A percentile compares a stretch with the other conserved stretches of the same genome.
Evolutionary conservation across 2,329 filamentous ascomycete species (phyloP).

Genomic region (Paecilomyces variotii): DNA sequence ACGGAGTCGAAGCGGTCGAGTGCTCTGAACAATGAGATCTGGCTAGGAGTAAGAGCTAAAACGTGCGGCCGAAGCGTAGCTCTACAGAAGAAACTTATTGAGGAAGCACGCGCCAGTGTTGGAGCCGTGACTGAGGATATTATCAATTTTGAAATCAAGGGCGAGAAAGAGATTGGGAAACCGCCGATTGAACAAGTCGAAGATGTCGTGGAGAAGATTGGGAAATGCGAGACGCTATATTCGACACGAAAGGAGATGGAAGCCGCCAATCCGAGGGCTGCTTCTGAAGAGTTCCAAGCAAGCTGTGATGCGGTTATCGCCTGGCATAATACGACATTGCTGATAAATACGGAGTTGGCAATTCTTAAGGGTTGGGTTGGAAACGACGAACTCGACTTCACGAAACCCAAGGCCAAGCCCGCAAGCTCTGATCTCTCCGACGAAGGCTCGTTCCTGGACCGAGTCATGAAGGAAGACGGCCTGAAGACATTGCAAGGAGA

Average conservation of each 20-base stretch:
- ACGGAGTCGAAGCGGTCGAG: slow-evolving; percentile 66
- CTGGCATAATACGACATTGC: slow-evolving; percentile 94
- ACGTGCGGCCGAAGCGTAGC: slow-evolving; percentile 75
- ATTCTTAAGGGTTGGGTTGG: slow-evolving; percentile 95
- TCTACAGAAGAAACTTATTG: slow-evolving; percentile 78
- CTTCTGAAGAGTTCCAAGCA: slow-evolving; percentile 67
- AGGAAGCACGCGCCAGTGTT: slow-evolving; percentile 68
- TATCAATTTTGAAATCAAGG: slow-evolving; percentile 88
- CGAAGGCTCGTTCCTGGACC: slow-evolving; percentile 87
- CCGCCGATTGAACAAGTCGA: slow-evolving; percentile 80
- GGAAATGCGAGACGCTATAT: slow-evolving; percentile 78
- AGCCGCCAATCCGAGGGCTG: slow-evolving; percentile 65
- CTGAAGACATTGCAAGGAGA: slow-evolving; percentile 80
- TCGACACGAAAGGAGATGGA: slow-evolving; percentile 70
- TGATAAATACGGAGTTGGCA: slow-evolving; percentile 89
- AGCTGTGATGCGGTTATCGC: slow-evolving; percentile 84
- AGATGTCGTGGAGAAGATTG: slow-evolving; percentile 82
- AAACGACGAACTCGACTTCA: slow-evolving; percentile 89
- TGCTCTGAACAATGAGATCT: slow-evolving; percentile 62
- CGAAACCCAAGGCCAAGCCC: slow-evolving; percentile 62
- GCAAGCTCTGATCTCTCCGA: slow-evolving; percentile 69
- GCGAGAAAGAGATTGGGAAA: slow-evolving; percentile 84
- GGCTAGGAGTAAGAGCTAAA: slow-evolving; percentile 79
- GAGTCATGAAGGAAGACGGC: slow-evolving; percentile 91
- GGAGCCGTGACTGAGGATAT: slow-evolving; percentile 77